Evolutionary conservation across 495 filamentous ascomycete species (phyloP).

Genomic region (Letharia lupina): DNA sequence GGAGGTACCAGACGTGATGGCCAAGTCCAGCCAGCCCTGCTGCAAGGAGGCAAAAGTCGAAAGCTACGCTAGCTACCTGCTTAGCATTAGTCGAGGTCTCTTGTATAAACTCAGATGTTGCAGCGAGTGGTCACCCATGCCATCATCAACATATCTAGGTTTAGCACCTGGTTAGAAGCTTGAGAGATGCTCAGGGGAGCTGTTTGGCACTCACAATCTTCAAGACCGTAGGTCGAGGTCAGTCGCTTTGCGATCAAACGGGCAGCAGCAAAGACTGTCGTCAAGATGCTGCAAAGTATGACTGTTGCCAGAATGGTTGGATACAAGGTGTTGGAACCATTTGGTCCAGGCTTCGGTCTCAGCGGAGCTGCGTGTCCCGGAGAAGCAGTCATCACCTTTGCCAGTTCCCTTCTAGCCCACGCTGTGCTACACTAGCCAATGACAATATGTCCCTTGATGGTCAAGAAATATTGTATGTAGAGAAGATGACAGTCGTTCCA

Average conservation of each 20-base stretch:
- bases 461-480: too few relatives aligned
- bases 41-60: background rate
- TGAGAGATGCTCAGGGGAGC: rapidly evolving
- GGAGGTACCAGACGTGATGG: background rate
- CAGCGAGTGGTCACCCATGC: background rate
- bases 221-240: background rate
- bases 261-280: conserved; percentile 6
- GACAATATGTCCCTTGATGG: too few relatives aligned
- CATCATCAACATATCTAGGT: background rate
- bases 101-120: background rate
- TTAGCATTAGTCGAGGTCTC: background rate
- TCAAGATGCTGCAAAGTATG: conserved; percentile 8
- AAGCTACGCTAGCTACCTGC: background rate
- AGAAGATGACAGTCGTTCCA: background rate
- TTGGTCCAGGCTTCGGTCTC: background rate
- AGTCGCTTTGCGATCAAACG: background rate
- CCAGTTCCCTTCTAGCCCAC: too few relatives aligned
- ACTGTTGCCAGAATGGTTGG: background rate
- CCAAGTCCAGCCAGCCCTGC: conserved; percentile 1
- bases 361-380: background rate
- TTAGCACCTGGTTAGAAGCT: background rate
- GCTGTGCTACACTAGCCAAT: too few relatives aligned
- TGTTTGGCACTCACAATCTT: conserved; percentile 5
- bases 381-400: background rate
- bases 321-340: background rate